Evolutionary conservation across 768 basidiomycete species (phyloP).

Genomic region (Amanita brunnescens): DNA sequence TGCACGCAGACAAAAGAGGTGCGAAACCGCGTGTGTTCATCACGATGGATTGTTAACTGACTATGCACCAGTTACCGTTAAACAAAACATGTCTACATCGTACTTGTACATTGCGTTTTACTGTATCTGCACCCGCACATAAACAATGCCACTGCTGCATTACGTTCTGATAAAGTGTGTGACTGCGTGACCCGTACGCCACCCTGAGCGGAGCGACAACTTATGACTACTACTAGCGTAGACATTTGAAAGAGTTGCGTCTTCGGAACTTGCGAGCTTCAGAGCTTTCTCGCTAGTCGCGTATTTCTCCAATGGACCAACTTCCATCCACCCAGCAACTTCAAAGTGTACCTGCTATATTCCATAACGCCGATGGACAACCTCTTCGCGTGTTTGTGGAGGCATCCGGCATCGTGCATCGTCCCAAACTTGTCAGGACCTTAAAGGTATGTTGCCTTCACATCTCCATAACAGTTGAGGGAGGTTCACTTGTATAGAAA

Average conservation of each 20-base stretch:
- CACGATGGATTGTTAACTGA: slow-evolving; percentile 10
- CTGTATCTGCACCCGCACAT: slow-evolving; percentile 25
- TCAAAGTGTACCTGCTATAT: slow-evolving; percentile 17
- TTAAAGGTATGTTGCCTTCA: slow-evolving; percentile 32
- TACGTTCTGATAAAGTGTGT: too few species aligned
- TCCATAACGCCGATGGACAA: slow-evolving; percentile 29
- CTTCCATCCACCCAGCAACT: slow-evolving; percentile 1
- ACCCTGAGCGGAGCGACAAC: too few species aligned
- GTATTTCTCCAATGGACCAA: neutral
- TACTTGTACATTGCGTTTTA: slow-evolving; percentile 40
- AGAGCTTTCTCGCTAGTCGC: too few species aligned
- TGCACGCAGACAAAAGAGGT: slow-evolving; percentile 98
- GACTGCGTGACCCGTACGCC: neutral
- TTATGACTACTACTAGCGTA: neutral
- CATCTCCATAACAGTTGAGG: neutral
- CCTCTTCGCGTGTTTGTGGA: slow-evolving; percentile 49
- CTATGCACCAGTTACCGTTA: slow-evolving; percentile 64
- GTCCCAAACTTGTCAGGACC: slow-evolving; percentile 43
- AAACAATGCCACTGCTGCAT: slow-evolving; percentile 22
- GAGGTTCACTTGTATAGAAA: slow-evolving; percentile 25
- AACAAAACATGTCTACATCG: slow-evolving; percentile 31
- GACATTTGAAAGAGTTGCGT: neutral
- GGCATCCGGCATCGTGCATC: slow-evolving; percentile 38
- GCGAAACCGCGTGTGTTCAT: slow-evolving; percentile 13
- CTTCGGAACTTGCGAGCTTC: too few species aligned